Percentiles rank a stretch among this genome's conserved stretches.
Evolutionary conservation across 768 basidiomycete species (phyloP).

Genomic region (Omphalotus guepiniiformis): DNA sequence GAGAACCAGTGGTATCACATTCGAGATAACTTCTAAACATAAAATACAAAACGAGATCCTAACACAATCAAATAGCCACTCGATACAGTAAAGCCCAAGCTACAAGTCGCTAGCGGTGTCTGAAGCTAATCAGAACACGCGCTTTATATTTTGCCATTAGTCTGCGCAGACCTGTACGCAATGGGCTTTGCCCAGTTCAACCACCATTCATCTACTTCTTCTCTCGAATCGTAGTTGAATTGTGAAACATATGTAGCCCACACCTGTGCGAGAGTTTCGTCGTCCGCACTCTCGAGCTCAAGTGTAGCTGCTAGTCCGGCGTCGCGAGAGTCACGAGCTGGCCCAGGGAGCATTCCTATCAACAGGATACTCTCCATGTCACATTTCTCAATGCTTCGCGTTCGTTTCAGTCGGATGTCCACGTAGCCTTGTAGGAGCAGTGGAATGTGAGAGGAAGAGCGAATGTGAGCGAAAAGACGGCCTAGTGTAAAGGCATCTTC

Average conservation of each 20-base stretch:
- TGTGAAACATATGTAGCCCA: constrained; percentile 33
- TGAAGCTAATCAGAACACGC: too few species aligned
- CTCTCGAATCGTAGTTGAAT: constrained; percentile 48
- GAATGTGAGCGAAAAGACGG: constrained; percentile 41
- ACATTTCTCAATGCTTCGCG: constrained; percentile 38
- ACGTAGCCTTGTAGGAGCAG: constrained; percentile 43
- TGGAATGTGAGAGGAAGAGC: constrained; percentile 31
- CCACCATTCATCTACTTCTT: constrained; percentile 45
- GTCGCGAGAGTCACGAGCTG: constrained; percentile 41
- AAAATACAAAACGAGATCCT: too few species aligned
- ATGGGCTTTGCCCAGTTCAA: constrained; percentile 10
- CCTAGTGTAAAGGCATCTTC: constrained; percentile 36
- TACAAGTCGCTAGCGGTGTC: too few species aligned
- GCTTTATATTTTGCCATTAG: too few species aligned
- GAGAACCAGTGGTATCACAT: too few species aligned
- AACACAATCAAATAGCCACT: too few species aligned
- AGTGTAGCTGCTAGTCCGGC: constrained; percentile 9
- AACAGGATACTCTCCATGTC: constrained; percentile 42
- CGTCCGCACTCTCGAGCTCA: constrained; percentile 33
- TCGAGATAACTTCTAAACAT: too few species aligned
- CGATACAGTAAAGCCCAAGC: too few species aligned
- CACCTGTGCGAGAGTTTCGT: constrained; percentile 30
- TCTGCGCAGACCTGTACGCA: too few species aligned
- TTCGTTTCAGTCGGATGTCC: constrained; percentile 38
- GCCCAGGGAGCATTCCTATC: constrained; percentile 47